Conservation (phyloP, 2,329 filamentous ascomycete species). For the Neurospora sp. region DNA sequence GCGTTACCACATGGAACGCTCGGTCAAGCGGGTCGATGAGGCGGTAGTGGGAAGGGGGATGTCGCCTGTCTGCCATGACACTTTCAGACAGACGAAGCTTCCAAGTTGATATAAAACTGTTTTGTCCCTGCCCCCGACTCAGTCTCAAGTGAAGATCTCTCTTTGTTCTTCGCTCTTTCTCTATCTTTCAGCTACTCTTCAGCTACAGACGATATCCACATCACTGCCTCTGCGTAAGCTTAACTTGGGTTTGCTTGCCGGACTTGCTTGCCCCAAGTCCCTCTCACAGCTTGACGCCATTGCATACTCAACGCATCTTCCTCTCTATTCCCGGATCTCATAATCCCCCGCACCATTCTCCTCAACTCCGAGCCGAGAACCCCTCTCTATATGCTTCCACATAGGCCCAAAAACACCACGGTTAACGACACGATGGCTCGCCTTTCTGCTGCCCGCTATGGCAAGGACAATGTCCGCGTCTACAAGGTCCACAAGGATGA, state of each 20-base stretch:
- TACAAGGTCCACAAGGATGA: constrained; percentile 85
- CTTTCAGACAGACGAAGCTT: background rate
- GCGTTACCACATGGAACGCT: background rate
- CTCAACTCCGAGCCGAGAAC: background rate
- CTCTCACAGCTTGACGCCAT: background rate
- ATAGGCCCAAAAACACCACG: constrained; percentile 7
- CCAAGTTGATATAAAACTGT: background rate
- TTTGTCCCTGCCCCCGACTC: background rate
- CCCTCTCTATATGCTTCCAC: background rate
- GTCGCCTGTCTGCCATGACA: background rate
- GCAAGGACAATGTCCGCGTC: constrained; percentile 97
- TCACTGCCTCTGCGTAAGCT: background rate
- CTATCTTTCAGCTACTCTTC: background rate
- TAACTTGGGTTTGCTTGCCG: background rate
- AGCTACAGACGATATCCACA: constrained; percentile 1
- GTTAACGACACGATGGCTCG: constrained; percentile 35
- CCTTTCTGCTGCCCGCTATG: constrained; percentile 61
- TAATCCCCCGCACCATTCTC: background rate
- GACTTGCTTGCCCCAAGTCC: background rate
- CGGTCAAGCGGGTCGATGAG: background rate
- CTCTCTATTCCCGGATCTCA: background rate
- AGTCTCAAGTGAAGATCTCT: background rate
- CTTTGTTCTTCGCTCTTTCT: background rate
- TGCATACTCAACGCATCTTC: background rate
- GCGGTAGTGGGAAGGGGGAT: background rate